These are phyloP conservation scores for Colletotrichum siamense DNA, from an alignment of 2,329 filamentous ascomycete genomes.

Conservation along the genomic window DNA sequence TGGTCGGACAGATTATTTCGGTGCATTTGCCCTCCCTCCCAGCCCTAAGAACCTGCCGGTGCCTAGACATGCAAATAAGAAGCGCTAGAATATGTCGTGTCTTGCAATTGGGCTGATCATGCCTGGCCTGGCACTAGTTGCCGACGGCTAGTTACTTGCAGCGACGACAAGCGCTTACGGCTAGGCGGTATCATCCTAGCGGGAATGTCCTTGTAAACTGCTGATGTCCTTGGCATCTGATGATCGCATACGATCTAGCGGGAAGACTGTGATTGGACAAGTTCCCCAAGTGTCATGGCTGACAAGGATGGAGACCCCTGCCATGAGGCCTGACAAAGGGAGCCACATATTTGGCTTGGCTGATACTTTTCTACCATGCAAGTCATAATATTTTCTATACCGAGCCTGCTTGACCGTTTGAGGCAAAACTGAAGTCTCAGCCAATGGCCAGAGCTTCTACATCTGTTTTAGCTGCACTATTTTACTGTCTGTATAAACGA, in stretches of 20 bases:
- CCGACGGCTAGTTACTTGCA: not conserved
- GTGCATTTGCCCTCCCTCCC: not conserved
- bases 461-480: not conserved
- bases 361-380: not conserved
- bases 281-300: not conserved
- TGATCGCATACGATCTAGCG: not conserved
- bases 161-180: not conserved
- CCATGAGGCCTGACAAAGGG: not conserved
- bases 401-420: not conserved
- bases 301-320: not conserved
- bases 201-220: not conserved
- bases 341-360: not conserved
- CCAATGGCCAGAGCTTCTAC: not conserved
- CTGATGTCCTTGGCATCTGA: not conserved
- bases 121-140: not conserved
- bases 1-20: not conserved
- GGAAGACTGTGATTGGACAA: not conserved
- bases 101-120: not conserved
- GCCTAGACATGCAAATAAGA: not conserved
- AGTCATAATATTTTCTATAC: not conserved
- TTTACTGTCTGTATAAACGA: not conserved
- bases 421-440: not conserved
- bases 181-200: not conserved
- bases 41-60: not conserved
- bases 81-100: conserved; percentile 3